Conservation (phyloP, 345 rosid genomes). For the Populus euphratica region DNA sequence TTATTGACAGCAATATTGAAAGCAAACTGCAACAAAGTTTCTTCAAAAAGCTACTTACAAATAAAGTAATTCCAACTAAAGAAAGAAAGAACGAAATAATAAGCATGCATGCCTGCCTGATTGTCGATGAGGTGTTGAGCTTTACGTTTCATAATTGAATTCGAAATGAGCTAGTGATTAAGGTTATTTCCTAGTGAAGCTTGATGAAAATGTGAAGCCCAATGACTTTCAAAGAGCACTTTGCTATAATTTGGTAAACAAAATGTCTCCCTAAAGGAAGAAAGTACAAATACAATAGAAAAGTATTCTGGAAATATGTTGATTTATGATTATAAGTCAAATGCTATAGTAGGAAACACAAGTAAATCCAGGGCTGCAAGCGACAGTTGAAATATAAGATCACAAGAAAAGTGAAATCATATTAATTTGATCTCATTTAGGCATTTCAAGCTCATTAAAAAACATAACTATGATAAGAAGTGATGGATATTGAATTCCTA, state of each 20-base stretch:
- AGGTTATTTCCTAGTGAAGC: conserved; percentile 81
- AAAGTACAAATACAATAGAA: conserved; percentile 51
- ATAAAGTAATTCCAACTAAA: not conserved
- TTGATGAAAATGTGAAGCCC: conserved; percentile 97
- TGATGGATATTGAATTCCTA: too few relatives aligned
- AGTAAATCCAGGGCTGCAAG: not conserved
- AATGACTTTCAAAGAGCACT: conserved; percentile 64
- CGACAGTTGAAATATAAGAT: not conserved
- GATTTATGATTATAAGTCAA: not conserved
- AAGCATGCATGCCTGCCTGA: not conserved
- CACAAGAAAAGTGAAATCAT: not conserved
- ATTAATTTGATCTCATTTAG: not conserved
- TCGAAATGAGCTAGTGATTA: conserved; percentile 56
- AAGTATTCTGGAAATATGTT: conserved; percentile 81
- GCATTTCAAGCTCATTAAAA: not conserved
- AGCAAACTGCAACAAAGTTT: not conserved
- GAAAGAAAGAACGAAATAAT: not conserved
- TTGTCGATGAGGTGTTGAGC: conserved; percentile 15
- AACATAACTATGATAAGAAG: not conserved
- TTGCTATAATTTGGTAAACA: conserved; percentile 43
- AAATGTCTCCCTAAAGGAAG: conserved; percentile 47
- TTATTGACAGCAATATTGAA: too few relatives aligned
- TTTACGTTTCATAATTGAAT: conserved; percentile 36
- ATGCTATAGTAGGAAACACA: not conserved
- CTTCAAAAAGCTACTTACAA: not conserved